Evolutionary conservation across 352 stramenopile species (phyloP).

Genomic region (Globisporangium nagaii): DNA sequence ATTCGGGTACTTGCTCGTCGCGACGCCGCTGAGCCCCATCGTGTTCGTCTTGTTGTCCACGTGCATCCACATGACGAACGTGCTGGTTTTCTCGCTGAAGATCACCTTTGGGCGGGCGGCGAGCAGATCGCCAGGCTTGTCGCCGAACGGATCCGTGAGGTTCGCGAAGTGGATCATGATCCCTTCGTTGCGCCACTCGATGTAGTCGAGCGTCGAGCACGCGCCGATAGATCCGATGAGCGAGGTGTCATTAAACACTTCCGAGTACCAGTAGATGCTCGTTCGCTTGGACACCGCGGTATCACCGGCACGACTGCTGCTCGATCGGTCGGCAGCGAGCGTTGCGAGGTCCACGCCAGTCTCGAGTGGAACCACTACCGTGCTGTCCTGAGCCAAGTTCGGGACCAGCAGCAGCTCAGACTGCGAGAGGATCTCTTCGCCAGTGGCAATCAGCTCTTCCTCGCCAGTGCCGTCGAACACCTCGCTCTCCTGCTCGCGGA

Average conservation of each 20-base stretch:
- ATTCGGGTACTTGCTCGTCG: constrained; percentile 83
- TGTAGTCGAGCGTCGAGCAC: constrained; percentile 91
- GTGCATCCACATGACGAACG: constrained; percentile 97
- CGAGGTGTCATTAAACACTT: constrained; percentile 36
- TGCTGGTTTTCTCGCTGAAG: constrained; percentile 77
- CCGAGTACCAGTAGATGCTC: constrained; percentile 76
- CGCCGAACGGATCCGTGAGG: constrained; percentile 87
- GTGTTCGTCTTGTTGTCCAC: constrained; percentile 86
- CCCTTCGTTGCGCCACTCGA: constrained; percentile 93
- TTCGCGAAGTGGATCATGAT: constrained; percentile 93
- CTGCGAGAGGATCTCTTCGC: constrained; percentile 44
- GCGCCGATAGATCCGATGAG: constrained; percentile 80
- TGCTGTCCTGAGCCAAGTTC: constrained; percentile 40
- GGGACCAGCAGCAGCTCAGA: constrained; percentile 48
- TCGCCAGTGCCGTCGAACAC: constrained; percentile 28
- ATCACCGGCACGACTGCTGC: neutral
- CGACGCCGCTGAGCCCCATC: constrained; percentile 89
- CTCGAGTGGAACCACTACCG: constrained; percentile 50
- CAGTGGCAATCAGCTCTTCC: constrained; percentile 17
- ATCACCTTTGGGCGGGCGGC: constrained; percentile 90
- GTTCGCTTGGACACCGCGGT: constrained; percentile 11
- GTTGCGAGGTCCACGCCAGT: constrained; percentile 39
- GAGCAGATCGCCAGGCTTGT: constrained; percentile 24
- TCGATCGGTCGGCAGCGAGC: constrained; percentile 11
- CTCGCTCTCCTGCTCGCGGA: constrained; percentile 50